A percentile compares a stretch with the other conserved stretches of the same genome.
phyloP scores from a whole-genome alignment of 208 protist species.

The Trypanosoma lewisi region DNA sequence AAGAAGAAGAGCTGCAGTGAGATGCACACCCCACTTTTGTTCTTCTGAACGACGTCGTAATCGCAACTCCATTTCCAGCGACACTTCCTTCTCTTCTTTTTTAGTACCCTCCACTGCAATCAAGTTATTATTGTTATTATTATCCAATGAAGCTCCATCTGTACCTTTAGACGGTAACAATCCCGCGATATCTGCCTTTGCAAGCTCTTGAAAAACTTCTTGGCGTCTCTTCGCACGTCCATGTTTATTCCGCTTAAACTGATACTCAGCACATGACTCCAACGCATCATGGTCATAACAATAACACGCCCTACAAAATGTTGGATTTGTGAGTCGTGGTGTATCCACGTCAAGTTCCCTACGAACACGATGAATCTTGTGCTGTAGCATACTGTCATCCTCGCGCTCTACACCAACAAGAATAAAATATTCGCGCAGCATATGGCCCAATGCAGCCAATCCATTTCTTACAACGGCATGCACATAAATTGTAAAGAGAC shows the following conservation, averaged over 20 bases:
- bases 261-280: conserved; percentile 77
- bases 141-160: background rate
- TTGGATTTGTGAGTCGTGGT: conserved; percentile 44
- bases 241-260: conserved; percentile 44
- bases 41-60: conserved; percentile 47
- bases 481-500: conserved; percentile 72
- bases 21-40: conserved; percentile 68
- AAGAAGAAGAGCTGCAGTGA: conserved; percentile 49
- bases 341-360: conserved; percentile 79
- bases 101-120: background rate
- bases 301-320: conserved; percentile 75
- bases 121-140: too few species aligned
- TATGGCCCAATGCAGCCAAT: conserved; percentile 47
- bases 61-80: conserved; percentile 34
- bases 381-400: conserved; percentile 71
- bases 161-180: background rate
- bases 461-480: conserved; percentile 64
- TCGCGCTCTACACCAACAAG: conserved; percentile 64
- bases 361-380: conserved; percentile 85
- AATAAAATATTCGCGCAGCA: conserved; percentile 85
- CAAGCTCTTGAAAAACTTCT: conserved; percentile 22
- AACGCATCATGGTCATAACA: conserved; percentile 65
- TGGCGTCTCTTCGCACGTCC: conserved; percentile 12
- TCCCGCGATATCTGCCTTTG: conserved; percentile 7
- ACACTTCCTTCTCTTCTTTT: background rate